Evolutionary conservation across 2,329 filamentous ascomycete genomes (phyloP).

Genomic region (Phialophora chinensis): DNA sequence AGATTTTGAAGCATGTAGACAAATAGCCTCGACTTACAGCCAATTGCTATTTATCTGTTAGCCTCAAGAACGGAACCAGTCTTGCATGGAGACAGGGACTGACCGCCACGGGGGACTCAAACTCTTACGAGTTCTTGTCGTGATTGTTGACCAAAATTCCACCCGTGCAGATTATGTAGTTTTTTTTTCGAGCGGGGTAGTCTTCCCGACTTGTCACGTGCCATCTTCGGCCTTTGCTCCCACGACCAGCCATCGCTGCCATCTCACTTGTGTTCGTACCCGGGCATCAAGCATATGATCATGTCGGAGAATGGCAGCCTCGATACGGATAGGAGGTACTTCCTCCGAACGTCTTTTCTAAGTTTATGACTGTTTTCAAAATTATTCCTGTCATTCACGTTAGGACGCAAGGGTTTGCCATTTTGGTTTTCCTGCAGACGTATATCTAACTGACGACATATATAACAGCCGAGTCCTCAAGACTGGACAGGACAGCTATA

Average conservation of each 20-base stretch:
- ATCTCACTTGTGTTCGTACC: constrained; percentile 5
- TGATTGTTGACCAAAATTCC: background rate
- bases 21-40: constrained; percentile 11
- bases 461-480: constrained; percentile 1
- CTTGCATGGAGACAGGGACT: too few relatives aligned
- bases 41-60: constrained; percentile 37
- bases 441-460: too few relatives aligned
- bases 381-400: too few relatives aligned
- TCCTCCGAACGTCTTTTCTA: background rate
- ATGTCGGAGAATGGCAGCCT: constrained; percentile 4
- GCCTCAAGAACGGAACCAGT: too few relatives aligned
- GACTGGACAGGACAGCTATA: constrained; percentile 3
- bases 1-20: too few relatives aligned
- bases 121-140: constrained; percentile 3
- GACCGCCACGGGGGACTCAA: constrained; percentile 37
- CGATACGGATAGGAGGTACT: background rate
- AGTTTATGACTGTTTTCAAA: too few relatives aligned
- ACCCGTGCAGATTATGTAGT: background rate
- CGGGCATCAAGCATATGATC: constrained; percentile 3
- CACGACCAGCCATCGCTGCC: background rate
- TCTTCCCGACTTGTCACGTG: background rate
- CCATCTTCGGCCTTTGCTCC: background rate
- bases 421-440: too few relatives aligned
- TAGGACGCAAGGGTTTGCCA: too few relatives aligned
- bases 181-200: constrained; percentile 3